Conservation (phyloP, 2,329 filamentous ascomycete species). For the Claviceps purpurea region DNA sequence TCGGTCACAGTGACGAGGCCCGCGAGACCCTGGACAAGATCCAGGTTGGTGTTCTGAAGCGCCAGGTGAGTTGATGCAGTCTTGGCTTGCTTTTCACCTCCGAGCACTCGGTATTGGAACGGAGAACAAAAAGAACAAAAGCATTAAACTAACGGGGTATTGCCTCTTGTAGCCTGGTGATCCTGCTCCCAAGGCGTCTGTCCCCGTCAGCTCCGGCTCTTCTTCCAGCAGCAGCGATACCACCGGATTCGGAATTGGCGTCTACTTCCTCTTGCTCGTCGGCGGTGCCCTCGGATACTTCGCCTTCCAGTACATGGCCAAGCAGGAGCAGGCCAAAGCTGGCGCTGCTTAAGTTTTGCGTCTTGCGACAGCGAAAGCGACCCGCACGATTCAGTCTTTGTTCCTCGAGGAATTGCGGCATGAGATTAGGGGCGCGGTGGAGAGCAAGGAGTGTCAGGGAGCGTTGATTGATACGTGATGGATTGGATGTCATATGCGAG, state of each 20-base stretch:
- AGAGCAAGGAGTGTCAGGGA: neutral
- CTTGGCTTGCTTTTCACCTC: neutral
- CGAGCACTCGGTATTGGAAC: neutral
- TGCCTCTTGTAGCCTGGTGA: conserved; percentile 50
- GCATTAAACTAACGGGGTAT: neutral
- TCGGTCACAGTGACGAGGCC: conserved; percentile 97
- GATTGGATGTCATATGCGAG: neutral
- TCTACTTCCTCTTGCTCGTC: conserved; percentile 70
- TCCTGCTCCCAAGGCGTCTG: conserved; percentile 53
- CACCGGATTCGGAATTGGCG: conserved; percentile 56
- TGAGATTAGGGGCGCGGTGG: neutral
- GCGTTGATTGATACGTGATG: neutral
- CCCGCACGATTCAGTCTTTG: neutral
- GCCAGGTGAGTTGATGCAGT: conserved; percentile 45
- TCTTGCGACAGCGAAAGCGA: too few species aligned
- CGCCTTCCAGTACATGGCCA: conserved; percentile 66
- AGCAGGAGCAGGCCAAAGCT: conserved; percentile 24
- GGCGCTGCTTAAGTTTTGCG: conserved; percentile 1
- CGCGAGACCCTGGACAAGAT: conserved; percentile 79
- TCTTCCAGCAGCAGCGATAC: conserved; percentile 33
- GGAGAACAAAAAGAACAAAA: neutral
- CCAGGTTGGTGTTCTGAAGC: conserved; percentile 64
- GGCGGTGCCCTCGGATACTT: conserved; percentile 67
- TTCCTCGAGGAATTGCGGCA: neutral
- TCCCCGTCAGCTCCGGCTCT: conserved; percentile 33